A percentile compares a stretch with the other conserved stretches of the same genome.
Evolutionary conservation across 306 rosid genomes (phyloP).

Genomic region (Cicer arietinum): DNA sequence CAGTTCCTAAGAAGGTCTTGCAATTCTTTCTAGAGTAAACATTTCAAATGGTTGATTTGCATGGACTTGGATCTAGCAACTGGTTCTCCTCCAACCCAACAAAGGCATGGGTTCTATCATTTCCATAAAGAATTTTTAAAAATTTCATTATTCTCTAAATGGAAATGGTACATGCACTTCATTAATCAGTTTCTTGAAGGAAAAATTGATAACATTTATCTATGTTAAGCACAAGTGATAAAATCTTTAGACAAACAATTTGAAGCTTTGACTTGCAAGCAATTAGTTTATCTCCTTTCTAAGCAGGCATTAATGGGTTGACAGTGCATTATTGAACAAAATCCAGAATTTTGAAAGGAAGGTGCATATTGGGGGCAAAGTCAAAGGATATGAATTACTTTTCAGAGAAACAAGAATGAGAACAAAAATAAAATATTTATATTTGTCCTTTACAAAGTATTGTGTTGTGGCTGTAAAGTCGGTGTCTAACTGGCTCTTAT

Average conservation of each 20-base stretch:
- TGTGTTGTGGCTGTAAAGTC: background rate
- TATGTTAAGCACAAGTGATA: background rate
- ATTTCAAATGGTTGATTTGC: background rate
- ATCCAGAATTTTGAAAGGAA: constrained; percentile 1
- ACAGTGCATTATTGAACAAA: background rate
- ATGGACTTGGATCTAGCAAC: background rate
- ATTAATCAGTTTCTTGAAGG: background rate
- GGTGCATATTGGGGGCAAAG: background rate
- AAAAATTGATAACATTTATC: background rate
- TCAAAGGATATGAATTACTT: constrained; percentile 2
- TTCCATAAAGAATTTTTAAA: background rate
- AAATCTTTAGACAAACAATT: constrained; percentile 18
- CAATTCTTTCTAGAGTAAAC: background rate
- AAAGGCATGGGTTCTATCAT: background rate
- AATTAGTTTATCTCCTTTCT: constrained; percentile 4
- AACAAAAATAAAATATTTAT: background rate
- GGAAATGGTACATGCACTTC: constrained; percentile 21
- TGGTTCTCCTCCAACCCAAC: background rate
- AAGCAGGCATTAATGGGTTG: constrained; percentile 12
- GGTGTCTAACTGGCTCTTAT: constrained; percentile 3
- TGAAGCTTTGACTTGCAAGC: constrained; percentile 21
- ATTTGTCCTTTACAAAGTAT: constrained; percentile 21
- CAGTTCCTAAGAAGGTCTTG: background rate
- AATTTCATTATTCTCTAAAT: constrained; percentile 10
- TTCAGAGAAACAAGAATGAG: background rate